Conservation (phyloP, 345 rosid species). For the Gossypioides kirkii region DNA sequence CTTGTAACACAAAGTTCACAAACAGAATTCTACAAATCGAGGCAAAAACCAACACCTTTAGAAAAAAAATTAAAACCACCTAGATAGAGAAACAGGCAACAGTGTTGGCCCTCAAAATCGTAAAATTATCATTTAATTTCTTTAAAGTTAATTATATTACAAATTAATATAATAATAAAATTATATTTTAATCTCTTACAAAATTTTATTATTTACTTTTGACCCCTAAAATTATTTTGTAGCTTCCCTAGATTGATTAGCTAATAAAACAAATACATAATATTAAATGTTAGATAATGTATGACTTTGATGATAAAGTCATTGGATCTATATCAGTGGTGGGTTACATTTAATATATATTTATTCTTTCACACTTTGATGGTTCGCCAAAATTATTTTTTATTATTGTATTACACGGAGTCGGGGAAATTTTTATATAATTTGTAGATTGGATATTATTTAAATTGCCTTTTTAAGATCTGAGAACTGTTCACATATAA, state of each 20-base stretch:
- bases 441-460: too few relatives aligned
- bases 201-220: too few relatives aligned
- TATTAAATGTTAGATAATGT: background rate
- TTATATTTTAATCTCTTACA: too few relatives aligned
- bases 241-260: background rate
- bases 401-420: background rate
- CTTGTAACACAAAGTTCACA: background rate
- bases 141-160: accelerated
- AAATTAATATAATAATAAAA: too few relatives aligned
- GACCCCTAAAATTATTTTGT: too few relatives aligned
- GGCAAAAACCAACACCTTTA: background rate
- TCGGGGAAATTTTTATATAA: too few relatives aligned
- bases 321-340: background rate
- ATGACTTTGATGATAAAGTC: background rate
- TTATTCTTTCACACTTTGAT: background rate
- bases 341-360: background rate
- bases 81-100: too few relatives aligned
- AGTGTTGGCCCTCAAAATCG: too few relatives aligned
- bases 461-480: background rate
- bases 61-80: background rate
- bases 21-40: background rate
- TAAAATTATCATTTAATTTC: too few relatives aligned
- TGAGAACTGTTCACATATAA: background rate
- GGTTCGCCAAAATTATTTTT: background rate
- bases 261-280: background rate